Base-by-base conservation (phyloP, 768 basidiomycete species). In the Baorangia bicolor region DNA sequence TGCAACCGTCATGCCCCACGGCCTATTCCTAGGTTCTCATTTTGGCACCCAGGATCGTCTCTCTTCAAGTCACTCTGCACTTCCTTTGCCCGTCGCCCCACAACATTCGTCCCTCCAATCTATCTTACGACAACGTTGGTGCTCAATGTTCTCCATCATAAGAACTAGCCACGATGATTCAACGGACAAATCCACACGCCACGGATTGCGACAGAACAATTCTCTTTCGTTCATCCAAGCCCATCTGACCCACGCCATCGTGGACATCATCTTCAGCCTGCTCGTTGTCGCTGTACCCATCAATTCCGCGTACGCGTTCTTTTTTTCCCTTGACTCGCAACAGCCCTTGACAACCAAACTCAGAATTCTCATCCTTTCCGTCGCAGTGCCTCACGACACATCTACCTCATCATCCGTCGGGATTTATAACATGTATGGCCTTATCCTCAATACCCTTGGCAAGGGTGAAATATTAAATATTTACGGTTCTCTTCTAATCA, bases 1-100 rank as follows among this genome's bases (percentile, higher is more conserved):
- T 59, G 83, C 82, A 5, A 85, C 82, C 1, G 78, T 83, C 64
- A 84, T 84, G 82, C 82, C 83, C 1, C 83, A 84, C 63, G 79
- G 77, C 5, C 71, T 85, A 21, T 82, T 81, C 69, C 73, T 84
- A 30, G 83, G 83, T 25, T 57, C 56, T 34, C 38, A 57, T 55
- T 28, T 55, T 28, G 53, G 27, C 50, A 53, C 54, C 21, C 54
- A 55, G 31, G 45, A 57, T 31, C 53, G 53, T 27, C 38, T 47
- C 27, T 31, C 50, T 1, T 79, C 79, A 0, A 72, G 69, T 23
- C 71, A 82, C 37, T 74, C 82, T 6, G 78, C 79, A 2, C 77
- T 65, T 41, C 49, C 61, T 1, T 49, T 47, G 6, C 58, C 38
- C 47, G 56, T n/a, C 18, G 34, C 40, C n/a, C n/a, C 43, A 30